Conservation (phyloP, 768 basidiomycete genomes). For the Leccinum disarticulatum region DNA sequence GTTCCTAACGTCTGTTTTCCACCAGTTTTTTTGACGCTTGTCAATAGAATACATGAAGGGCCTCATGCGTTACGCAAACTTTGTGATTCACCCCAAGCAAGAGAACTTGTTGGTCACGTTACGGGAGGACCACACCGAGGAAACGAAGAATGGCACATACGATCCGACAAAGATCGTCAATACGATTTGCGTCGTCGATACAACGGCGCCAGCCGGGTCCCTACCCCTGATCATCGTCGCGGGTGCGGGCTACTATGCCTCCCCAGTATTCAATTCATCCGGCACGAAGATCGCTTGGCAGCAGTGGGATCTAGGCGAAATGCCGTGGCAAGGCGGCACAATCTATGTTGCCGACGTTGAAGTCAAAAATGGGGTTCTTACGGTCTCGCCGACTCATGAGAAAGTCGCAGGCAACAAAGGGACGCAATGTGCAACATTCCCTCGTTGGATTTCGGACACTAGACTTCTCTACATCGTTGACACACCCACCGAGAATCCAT, state of each 20-base stretch:
- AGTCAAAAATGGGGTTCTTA: constrained; percentile 9
- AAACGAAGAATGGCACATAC: too few species aligned
- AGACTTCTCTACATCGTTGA: constrained; percentile 61
- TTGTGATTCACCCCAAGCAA: constrained; percentile 53
- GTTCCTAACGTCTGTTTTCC: background rate
- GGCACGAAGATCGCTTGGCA: constrained; percentile 58
- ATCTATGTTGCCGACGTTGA: constrained; percentile 49
- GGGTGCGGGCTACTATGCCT: constrained; percentile 68
- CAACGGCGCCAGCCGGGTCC: constrained; percentile 14
- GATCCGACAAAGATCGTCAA: constrained; percentile 44
- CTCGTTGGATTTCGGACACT: constrained; percentile 41
- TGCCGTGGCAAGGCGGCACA: constrained; percentile 65
- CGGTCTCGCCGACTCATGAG: constrained; percentile 29
- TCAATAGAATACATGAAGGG: constrained; percentile 7
- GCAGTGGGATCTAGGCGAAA: constrained; percentile 62
- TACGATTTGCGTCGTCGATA: constrained; percentile 55
- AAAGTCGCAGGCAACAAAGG: constrained; percentile 50
- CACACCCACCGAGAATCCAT: constrained; percentile 40
- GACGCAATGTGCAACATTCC: constrained; percentile 38
- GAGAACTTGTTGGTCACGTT: constrained; percentile 54
- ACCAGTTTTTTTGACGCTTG: background rate
- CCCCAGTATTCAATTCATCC: constrained; percentile 54
- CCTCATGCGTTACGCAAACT: constrained; percentile 45
- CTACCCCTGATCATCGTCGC: constrained; percentile 42
- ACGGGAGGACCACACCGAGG: constrained; percentile 64